phyloP scores from a whole-genome alignment of 352 stramenopile species.

The Phytophthora kernoviae region DNA sequence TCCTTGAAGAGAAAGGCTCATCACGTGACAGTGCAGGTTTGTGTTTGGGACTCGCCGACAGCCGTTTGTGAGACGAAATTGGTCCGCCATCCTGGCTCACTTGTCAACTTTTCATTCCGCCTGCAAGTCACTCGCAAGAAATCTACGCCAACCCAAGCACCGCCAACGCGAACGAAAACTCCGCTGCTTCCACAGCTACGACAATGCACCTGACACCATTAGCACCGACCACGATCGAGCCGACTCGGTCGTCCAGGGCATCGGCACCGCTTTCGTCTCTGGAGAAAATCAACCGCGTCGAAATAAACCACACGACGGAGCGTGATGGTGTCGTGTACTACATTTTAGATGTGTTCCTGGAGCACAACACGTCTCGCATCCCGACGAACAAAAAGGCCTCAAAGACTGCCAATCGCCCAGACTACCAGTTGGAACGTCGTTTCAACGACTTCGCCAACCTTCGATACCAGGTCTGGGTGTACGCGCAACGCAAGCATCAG shows the following conservation, averaged over 20 bases:
- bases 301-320: constrained; percentile 44
- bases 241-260: constrained; percentile 28
- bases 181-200: constrained; percentile 22
- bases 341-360: constrained; percentile 59
- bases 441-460: constrained; percentile 62
- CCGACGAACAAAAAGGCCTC: constrained; percentile 48
- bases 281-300: constrained; percentile 47
- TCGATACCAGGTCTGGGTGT: constrained; percentile 52
- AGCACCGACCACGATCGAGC: constrained; percentile 27
- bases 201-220: constrained; percentile 30
- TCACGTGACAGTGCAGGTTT: too few relatives aligned
- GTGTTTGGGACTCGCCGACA: constrained; percentile 23
- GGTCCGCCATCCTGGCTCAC: constrained; percentile 31
- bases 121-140: constrained; percentile 9
- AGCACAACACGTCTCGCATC: constrained; percentile 63
- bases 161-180: constrained; percentile 10
- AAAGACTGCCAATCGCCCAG: constrained; percentile 30
- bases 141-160: not conserved
- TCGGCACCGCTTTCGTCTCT: constrained; percentile 37
- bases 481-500: constrained; percentile 47
- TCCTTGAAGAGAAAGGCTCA: too few relatives aligned
- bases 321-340: constrained; percentile 56
- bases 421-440: constrained; percentile 55
- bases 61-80: constrained; percentile 21
- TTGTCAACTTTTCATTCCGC: constrained; percentile 36